Evolutionary conservation across 2,329 filamentous ascomycete genomes (phyloP).

Genomic region (Monilinia vaccinii-corymbosi): DNA sequence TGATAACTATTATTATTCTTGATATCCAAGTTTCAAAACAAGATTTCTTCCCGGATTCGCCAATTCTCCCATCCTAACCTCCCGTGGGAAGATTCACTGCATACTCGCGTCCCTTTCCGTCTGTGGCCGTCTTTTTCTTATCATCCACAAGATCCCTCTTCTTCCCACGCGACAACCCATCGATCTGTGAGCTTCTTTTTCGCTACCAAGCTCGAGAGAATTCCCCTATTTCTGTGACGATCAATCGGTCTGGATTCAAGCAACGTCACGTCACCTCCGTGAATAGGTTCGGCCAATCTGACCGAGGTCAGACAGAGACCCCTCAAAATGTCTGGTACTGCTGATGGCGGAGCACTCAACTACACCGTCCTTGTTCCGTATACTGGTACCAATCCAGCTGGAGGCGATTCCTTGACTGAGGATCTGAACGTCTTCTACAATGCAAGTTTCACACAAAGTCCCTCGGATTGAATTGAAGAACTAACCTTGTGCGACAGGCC

Average conservation of each 20-base stretch:
- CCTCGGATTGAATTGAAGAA: conserved; percentile 37
- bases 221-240: background rate
- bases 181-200: background rate
- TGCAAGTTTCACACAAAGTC: conserved; percentile 35
- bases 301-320: background rate
- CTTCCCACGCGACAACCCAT: background rate
- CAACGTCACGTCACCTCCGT: background rate
- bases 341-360: conserved; percentile 35
- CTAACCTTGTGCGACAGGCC: conserved; percentile 41
- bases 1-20: background rate
- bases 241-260: background rate
- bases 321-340: conserved; percentile 23
- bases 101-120: background rate
- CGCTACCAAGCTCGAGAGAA: background rate
- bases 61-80: background rate
- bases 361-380: conserved; percentile 37
- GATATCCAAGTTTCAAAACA: background rate
- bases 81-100: background rate
- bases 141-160: background rate
- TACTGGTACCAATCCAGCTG: conserved; percentile 47
- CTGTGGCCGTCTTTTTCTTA: background rate
- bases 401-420: conserved; percentile 49
- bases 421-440: conserved; percentile 83
- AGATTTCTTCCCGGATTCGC: background rate
- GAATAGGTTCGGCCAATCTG: background rate